A percentile compares a stretch with the other conserved stretches of the same genome.
These are phyloP conservation scores for Alternaria ventricosa DNA, from an alignment of 2,329 filamentous ascomycete species.

Conservation along the genomic window DNA sequence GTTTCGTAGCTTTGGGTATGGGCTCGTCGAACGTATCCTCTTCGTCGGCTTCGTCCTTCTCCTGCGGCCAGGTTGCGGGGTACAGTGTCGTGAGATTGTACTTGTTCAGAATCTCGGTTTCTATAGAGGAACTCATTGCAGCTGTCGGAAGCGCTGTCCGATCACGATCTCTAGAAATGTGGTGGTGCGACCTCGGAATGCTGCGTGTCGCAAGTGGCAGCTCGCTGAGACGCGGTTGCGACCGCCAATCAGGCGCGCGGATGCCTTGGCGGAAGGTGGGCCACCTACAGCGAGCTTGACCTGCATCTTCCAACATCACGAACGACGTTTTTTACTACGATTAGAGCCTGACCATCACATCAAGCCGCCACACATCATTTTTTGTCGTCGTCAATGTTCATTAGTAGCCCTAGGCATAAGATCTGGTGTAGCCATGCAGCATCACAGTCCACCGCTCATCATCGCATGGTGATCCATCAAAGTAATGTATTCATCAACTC, in stretches of 20 bases:
- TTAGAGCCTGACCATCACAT: neutral
- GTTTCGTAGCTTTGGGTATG: conserved; percentile 26
- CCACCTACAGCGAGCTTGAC: neutral
- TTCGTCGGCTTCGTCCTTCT: conserved; percentile 74
- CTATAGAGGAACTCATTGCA: conserved; percentile 49
- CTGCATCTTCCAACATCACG: neutral
- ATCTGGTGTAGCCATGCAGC: neutral
- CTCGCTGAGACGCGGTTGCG: conserved; percentile 25
- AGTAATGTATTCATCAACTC: neutral
- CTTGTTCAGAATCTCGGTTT: conserved; percentile 82
- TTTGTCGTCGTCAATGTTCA: too few relatives aligned
- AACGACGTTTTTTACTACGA: neutral
- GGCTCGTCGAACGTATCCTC: conserved; percentile 59
- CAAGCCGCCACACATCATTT: too few relatives aligned
- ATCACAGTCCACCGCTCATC: neutral
- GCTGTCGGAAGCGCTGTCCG: conserved; percentile 5
- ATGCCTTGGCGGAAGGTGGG: conserved; percentile 15
- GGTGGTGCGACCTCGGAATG: conserved; percentile 4
- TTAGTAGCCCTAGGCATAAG: too few relatives aligned
- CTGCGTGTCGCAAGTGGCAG: conserved; percentile 19
- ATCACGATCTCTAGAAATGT: neutral
- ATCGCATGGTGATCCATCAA: neutral
- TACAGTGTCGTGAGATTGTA: conserved; percentile 83
- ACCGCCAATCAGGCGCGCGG: conserved; percentile 31
- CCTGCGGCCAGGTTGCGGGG: conserved; percentile 84